Percentiles rank a stretch among this genome's conserved stretches.
Conservation (phyloP, 176 grass and related monocot genomes). For the Panicum miliaceum region DNA sequence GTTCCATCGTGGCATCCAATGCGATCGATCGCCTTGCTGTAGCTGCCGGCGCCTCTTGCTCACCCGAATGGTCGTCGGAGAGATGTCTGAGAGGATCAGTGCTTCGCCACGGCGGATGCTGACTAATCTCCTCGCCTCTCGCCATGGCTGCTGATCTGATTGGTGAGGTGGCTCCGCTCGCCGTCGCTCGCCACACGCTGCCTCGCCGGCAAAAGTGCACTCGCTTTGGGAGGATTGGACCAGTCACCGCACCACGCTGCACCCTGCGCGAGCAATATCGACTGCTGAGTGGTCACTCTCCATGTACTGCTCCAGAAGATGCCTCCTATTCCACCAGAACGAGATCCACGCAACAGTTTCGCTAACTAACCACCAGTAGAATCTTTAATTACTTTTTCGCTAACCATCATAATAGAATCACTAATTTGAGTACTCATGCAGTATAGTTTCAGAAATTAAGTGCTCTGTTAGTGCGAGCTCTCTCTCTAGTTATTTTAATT, state of each 20-base stretch:
- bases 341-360: background rate
- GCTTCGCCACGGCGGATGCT: background rate
- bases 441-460: background rate
- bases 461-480: background rate
- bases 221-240: constrained; percentile 28
- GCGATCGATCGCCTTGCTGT: background rate
- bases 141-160: too few species aligned
- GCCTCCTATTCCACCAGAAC: background rate
- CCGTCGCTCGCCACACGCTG: too few species aligned
- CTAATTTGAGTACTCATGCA: background rate
- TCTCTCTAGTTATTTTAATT: too few species aligned
- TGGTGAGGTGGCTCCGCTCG: too few species aligned
- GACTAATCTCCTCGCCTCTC: background rate
- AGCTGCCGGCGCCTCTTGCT: background rate
- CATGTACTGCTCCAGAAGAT: background rate
- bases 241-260: background rate
- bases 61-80: background rate
- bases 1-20: constrained; percentile 27
- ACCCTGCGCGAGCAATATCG: background rate
- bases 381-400: background rate
- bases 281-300: background rate
- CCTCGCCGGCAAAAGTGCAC: constrained; percentile 21
- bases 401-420: background rate
- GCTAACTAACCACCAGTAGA: background rate
- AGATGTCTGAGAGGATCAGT: background rate